These are phyloP conservation scores for Backusella sp. DNA, from an alignment of 192 early-diverging fungal species.

Conservation along the genomic window DNA sequence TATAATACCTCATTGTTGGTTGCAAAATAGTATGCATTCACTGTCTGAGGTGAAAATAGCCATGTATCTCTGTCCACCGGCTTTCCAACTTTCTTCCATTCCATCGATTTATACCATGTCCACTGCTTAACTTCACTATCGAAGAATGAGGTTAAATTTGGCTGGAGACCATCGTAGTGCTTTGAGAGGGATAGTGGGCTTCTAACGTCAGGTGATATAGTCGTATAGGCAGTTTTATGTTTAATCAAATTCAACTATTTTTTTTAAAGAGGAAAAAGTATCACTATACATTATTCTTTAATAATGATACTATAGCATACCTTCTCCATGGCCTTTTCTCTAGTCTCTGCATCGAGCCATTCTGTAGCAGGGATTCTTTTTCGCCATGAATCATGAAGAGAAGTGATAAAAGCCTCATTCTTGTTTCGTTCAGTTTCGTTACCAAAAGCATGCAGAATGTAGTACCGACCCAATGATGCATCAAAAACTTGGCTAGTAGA, in stretches of 20 bases:
- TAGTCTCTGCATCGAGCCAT: conserved; percentile 47
- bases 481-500: conserved; percentile 6
- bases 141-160: not conserved
- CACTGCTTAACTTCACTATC: no score
- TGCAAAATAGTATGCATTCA: no score
- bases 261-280: not conserved
- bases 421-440: conserved; percentile 44
- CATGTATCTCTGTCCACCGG: no score
- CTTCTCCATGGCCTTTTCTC: conserved; percentile 36
- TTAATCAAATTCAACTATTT: not conserved
- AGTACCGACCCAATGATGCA: conserved; percentile 39
- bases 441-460: conserved; percentile 35
- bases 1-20: no score
- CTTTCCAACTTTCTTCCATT: no score
- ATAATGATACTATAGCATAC: not conserved
- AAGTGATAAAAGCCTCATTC: conserved; percentile 37
- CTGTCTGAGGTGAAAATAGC: no score
- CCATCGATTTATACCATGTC: no score
- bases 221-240: not conserved
- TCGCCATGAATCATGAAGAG: conserved; percentile 34
- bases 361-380: conserved; percentile 29
- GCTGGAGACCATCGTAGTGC: conserved; percentile 37
- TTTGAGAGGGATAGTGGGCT: no score
- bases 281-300: not conserved
- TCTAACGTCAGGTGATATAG: no score